Evolutionary conservation across 768 basidiomycete species (phyloP).

Genomic region (Pisolithus tinctorius): DNA sequence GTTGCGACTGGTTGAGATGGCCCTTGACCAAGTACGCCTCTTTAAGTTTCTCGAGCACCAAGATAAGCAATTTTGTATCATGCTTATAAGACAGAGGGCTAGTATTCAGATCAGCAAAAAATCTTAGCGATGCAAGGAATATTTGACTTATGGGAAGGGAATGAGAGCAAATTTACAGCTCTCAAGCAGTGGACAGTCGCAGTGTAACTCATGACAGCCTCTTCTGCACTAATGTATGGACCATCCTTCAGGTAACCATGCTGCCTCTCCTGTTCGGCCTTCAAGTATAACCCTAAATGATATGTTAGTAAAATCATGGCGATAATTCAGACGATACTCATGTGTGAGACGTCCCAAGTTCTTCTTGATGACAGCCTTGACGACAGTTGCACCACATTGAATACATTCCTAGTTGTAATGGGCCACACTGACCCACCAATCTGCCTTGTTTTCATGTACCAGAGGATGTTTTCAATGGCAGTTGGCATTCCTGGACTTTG

Average conservation of each 20-base stretch:
- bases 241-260: constrained; percentile 99
- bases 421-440: too few relatives aligned
- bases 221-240: too few relatives aligned
- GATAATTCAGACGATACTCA: constrained; percentile 25
- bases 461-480: too few relatives aligned
- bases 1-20: constrained; percentile 94
- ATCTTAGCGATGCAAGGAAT: constrained; percentile 2
- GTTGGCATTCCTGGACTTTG: too few relatives aligned
- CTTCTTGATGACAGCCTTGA: constrained; percentile 99
- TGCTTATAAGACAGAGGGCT: too few relatives aligned
- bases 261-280: constrained; percentile 98
- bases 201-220: constrained; percentile 97
- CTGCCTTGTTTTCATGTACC: constrained; percentile 99
- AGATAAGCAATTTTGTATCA: constrained; percentile 93
- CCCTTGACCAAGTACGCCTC: constrained; percentile 99
- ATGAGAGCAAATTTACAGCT: constrained; percentile 97
- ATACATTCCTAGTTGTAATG: constrained; percentile 98
- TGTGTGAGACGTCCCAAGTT: constrained; percentile 97
- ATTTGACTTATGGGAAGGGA: constrained; percentile 80
- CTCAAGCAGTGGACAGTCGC: constrained; percentile 98
- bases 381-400: constrained; percentile 91
- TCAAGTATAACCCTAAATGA: constrained; percentile 73
- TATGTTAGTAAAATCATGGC: constrained; percentile 4
- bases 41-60: constrained; percentile 96
- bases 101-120: constrained; percentile 47